Conservation (phyloP, 2,329 filamentous ascomycete genomes). For the Atkinsonella hypoxylon region DNA sequence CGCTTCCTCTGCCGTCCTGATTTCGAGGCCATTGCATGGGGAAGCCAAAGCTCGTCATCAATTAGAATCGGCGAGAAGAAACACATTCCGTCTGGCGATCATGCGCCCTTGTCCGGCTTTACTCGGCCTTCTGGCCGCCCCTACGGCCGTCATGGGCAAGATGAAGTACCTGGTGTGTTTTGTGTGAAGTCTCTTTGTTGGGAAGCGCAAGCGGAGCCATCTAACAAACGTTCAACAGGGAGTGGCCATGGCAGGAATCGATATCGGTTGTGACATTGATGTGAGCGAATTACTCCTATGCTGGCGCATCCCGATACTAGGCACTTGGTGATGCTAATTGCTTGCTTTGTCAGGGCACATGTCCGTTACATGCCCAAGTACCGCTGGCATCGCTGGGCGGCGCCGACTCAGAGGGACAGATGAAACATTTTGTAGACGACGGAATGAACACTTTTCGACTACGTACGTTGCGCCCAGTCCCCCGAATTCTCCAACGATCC, state of each 20-base stretch:
- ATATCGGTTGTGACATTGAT: conserved; percentile 36
- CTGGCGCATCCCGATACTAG: background rate
- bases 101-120: background rate
- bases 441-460: conserved; percentile 44
- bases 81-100: background rate
- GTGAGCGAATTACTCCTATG: conserved; percentile 16
- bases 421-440: conserved; percentile 43
- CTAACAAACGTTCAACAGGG: conserved; percentile 14
- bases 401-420: conserved; percentile 34
- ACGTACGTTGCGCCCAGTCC: conserved; percentile 17
- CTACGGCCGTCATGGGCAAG: background rate
- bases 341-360: conserved; percentile 21
- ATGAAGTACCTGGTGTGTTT: conserved; percentile 9
- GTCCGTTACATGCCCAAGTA: conserved; percentile 23
- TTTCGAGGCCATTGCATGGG: background rate
- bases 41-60: background rate
- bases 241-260: conserved; percentile 34
- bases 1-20: background rate
- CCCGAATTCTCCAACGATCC: background rate
- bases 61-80: background rate
- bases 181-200: background rate
- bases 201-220: too few relatives aligned
- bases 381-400: conserved; percentile 21
- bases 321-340: background rate
- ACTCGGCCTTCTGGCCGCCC: background rate